A percentile compares a stretch with the other conserved stretches of the same genome.
Evolutionary conservation across 148 eudicot species (phyloP).

Genomic region (Cornus kousa): DNA sequence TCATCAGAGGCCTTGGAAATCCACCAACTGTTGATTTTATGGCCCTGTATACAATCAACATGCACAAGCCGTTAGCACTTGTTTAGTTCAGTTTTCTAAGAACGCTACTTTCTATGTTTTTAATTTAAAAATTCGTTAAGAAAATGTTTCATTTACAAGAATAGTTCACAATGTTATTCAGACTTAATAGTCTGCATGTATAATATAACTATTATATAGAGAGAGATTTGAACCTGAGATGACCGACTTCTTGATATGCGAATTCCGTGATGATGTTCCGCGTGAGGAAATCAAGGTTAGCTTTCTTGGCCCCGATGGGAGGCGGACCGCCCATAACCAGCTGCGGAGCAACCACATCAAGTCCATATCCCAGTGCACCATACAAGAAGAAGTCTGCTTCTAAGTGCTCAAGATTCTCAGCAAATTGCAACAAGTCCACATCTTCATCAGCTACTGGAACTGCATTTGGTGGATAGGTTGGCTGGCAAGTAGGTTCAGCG

Average conservation of each 20-base stretch:
- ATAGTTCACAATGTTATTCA: too few species aligned
- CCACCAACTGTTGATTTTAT: slow-evolving; percentile 60
- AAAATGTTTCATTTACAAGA: too few species aligned
- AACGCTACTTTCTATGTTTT: too few species aligned
- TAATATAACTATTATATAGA: too few species aligned
- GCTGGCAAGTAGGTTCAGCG: slow-evolving; percentile 16
- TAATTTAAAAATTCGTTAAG: too few species aligned
- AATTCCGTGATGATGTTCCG: slow-evolving; percentile 46
- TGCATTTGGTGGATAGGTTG: slow-evolving; percentile 30
- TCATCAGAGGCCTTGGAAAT: slow-evolving; percentile 66
- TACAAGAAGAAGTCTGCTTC: slow-evolving; percentile 70
- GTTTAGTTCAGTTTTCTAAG: too few species aligned
- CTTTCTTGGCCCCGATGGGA: slow-evolving; percentile 69
- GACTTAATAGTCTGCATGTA: too few species aligned
- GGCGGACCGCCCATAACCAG: slow-evolving; percentile 67
- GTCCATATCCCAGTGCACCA: slow-evolving; percentile 63
- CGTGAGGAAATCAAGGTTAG: slow-evolving; percentile 56
- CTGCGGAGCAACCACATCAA: slow-evolving; percentile 56
- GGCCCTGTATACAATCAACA: slow-evolving; percentile 30
- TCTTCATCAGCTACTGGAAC: slow-evolving; percentile 44
- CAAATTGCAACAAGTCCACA: slow-evolving; percentile 50
- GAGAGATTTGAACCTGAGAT: slow-evolving; percentile 47
- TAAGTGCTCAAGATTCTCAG: slow-evolving; percentile 59
- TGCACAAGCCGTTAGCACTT: too few species aligned
- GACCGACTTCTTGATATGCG: slow-evolving; percentile 71